phyloP scores from a whole-genome alignment of 1,139 yeast species.

The Pichia inconspicua region DNA sequence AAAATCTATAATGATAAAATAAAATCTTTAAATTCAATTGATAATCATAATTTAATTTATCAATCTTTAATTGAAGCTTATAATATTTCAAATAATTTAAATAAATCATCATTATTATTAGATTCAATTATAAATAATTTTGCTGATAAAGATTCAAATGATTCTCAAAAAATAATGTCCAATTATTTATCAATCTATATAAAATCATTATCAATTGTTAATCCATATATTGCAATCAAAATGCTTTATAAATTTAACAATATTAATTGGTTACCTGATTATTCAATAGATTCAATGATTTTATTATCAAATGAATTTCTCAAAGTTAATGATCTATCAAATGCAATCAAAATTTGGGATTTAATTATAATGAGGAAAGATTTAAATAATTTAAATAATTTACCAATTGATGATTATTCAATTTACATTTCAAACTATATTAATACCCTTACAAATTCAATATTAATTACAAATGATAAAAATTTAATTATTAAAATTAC shows the following conservation, averaged over 20 bases:
- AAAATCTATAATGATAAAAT: conserved; percentile 17
- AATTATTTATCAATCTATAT: conserved; percentile 22
- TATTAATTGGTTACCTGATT: conserved; percentile 27
- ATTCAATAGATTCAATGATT: conserved; percentile 21
- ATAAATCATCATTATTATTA: conserved; percentile 47
- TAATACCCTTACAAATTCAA: conserved; percentile 14
- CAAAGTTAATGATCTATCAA: conserved; percentile 16
- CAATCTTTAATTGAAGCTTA: conserved; percentile 44
- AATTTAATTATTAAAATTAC: conserved; percentile 20
- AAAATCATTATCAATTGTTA: conserved; percentile 19
- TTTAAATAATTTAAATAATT: conserved; percentile 19
- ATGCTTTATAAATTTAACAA: conserved; percentile 23
- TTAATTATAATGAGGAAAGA: conserved; percentile 25
- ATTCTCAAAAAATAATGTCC: conserved; percentile 14
- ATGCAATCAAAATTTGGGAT: conserved; percentile 25
- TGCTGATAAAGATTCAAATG: conserved; percentile 13
- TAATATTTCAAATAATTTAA: conserved; percentile 40
- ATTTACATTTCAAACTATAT: conserved; percentile 17
- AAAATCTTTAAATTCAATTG: conserved; percentile 6
- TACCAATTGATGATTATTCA: conserved; percentile 8
- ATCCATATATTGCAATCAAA: conserved; percentile 19
- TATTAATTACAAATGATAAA: conserved; percentile 15
- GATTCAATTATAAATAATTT: conserved; percentile 29
- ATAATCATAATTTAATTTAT: conserved; percentile 40
- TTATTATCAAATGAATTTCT: conserved; percentile 20